A percentile compares a stretch with the other conserved stretches of the same genome.
phyloP scores from a whole-genome alignment of 2,329 filamentous ascomycete species.

The Fonsecaea monophora region DNA sequence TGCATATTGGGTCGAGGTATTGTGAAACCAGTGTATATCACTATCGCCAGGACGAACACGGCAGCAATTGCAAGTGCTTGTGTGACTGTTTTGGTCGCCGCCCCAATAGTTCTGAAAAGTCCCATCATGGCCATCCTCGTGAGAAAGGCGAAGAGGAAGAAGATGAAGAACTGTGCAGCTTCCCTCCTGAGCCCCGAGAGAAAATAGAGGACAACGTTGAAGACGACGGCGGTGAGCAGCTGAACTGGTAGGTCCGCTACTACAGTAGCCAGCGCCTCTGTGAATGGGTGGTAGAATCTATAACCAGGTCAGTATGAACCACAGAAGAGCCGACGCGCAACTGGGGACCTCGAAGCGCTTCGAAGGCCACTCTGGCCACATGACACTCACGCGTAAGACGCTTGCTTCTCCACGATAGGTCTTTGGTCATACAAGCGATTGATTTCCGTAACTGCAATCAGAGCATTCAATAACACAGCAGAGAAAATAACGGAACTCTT shows the following conservation, averaged over 20 bases:
- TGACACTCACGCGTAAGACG: constrained; percentile 69
- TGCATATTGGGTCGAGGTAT: constrained; percentile 65
- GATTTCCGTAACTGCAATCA: constrained; percentile 9
- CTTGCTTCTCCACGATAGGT: constrained; percentile 89
- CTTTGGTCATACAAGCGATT: constrained; percentile 73
- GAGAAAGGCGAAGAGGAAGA: constrained; percentile 70
- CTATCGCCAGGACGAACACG: constrained; percentile 60
- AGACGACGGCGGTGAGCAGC: constrained; percentile 71
- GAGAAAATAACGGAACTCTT: constrained; percentile 71
- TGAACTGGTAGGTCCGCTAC: constrained; percentile 85
- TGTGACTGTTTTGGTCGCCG: constrained; percentile 65
- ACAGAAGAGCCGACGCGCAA: constrained; percentile 54
- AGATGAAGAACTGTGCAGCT: constrained; percentile 82
- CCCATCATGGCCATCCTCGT: constrained; percentile 60
- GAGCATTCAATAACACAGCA: constrained; percentile 63
- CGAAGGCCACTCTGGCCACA: background rate
- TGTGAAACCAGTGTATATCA: constrained; percentile 72
- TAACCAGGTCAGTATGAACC: background rate
- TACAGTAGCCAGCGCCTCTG: constrained; percentile 87
- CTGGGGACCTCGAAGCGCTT: constrained; percentile 42
- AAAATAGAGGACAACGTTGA: constrained; percentile 85
- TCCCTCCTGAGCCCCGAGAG: constrained; percentile 80
- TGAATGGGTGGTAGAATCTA: constrained; percentile 78
- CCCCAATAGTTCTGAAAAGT: constrained; percentile 69
- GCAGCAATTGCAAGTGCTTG: constrained; percentile 66